Percentiles rank a stretch among this genome's conserved stretches.
Conservation (phyloP, 495 filamentous ascomycete genomes). For the Rostrohypoxylon terebratum region DNA sequence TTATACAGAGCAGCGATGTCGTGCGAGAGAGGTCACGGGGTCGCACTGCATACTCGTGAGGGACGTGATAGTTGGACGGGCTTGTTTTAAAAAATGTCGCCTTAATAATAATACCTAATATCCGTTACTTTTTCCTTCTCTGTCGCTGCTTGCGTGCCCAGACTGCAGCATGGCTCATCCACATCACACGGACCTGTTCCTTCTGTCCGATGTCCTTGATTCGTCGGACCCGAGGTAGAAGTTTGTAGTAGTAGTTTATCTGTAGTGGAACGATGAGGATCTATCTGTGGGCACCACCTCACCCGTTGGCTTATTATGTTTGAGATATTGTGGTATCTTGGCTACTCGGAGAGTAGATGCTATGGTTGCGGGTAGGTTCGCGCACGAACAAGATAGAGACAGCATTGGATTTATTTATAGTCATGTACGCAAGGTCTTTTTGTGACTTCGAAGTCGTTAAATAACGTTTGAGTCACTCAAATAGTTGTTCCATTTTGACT, state of each 20-base stretch:
- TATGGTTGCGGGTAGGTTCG: not conserved
- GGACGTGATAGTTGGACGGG: slow-evolving; percentile 9
- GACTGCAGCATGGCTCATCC: not conserved
- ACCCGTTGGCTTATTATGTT: not conserved
- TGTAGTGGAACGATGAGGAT: not conserved
- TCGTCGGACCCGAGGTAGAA: not conserved
- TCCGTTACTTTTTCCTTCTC: not conserved
- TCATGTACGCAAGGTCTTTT: not conserved
- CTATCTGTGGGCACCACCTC: not conserved
- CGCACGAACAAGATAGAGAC: not conserved
- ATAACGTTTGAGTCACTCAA: not conserved
- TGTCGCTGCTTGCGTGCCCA: slow-evolving; percentile 1
- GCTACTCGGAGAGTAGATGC: not conserved
- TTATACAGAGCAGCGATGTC: not conserved
- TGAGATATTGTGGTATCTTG: not conserved
- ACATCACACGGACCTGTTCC: not conserved
- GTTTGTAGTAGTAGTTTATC: not conserved
- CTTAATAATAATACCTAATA: too few relatives aligned
- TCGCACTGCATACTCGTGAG: slow-evolving; percentile 27
- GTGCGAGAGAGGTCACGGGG: slow-evolving; percentile 23
- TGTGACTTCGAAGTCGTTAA: not conserved
- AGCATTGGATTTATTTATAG: not conserved
- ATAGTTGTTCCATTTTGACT: not conserved
- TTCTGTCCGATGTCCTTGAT: slow-evolving; percentile 9
- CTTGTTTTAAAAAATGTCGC: slow-evolving; percentile 21